Evolutionary conservation across 441 rosid species (phyloP).

Genomic region (Isatis lusitanica): DNA sequence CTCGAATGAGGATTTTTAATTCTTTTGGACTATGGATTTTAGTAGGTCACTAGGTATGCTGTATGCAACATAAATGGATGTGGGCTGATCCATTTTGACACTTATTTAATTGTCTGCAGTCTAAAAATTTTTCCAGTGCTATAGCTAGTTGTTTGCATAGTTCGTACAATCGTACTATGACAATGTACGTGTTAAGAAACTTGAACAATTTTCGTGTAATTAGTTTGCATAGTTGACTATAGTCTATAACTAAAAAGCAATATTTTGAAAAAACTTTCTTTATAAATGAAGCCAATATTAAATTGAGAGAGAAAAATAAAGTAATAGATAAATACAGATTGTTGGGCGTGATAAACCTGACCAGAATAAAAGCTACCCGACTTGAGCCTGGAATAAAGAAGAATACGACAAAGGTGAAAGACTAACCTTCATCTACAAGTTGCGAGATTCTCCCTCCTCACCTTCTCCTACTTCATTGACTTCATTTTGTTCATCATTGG

Average conservation of each 20-base stretch:
- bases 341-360: conserved; percentile 27
- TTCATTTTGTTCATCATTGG: conserved; percentile 22
- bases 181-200: background rate
- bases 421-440: conserved; percentile 26
- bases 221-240: background rate
- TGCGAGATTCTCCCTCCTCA: conserved; percentile 33
- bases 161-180: background rate
- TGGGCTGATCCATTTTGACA: background rate
- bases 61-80: background rate
- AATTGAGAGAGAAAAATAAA: background rate
- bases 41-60: background rate
- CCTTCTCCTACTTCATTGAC: conserved; percentile 31
- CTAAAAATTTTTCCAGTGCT: background rate
- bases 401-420: conserved; percentile 19
- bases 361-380: conserved; percentile 33
- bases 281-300: background rate
- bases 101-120: background rate
- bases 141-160: background rate
- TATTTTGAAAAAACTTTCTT: background rate
- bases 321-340: background rate
- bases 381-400: conserved; percentile 6
- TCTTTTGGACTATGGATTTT: background rate
- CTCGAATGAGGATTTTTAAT: background rate
- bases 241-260: background rate
- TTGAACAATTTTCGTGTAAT: background rate